phyloP scores from a whole-genome alignment of 768 basidiomycete genomes.

The Pisolithus microcarpus region DNA sequence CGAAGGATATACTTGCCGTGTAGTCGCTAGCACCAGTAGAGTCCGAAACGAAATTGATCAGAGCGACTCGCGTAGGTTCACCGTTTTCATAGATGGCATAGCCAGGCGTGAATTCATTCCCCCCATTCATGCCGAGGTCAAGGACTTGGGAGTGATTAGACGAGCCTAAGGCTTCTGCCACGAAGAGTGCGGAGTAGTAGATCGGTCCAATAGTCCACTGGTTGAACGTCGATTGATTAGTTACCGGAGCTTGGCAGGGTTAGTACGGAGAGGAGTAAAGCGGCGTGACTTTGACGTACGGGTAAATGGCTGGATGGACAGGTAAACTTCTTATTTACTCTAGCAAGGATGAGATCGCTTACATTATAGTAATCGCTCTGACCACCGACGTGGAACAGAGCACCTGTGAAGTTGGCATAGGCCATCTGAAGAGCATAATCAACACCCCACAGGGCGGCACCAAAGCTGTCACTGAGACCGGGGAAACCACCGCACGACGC shows the following conservation, averaged over 20 bases:
- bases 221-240: constrained; percentile 48
- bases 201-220: constrained; percentile 71
- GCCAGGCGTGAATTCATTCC: constrained; percentile 52
- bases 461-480: constrained; percentile 52
- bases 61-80: constrained; percentile 48
- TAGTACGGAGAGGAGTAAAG: background rate
- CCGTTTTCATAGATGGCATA: constrained; percentile 67
- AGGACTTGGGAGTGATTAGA: constrained; percentile 58
- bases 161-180: constrained; percentile 66
- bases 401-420: constrained; percentile 38
- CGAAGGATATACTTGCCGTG: constrained; percentile 38
- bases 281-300: constrained; percentile 14
- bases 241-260: constrained; percentile 39
- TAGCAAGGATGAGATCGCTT: constrained; percentile 16
- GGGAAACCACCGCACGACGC: constrained; percentile 43
- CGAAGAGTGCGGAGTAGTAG: constrained; percentile 66
- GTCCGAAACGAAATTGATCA: constrained; percentile 72
- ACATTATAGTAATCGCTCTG: constrained; percentile 63
- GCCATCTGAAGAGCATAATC: constrained; percentile 51
- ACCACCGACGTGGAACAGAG: constrained; percentile 50
- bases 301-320: constrained; percentile 30
- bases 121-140: constrained; percentile 50
- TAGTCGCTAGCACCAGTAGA: constrained; percentile 46
- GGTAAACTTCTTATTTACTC: background rate
- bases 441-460: constrained; percentile 45